These are phyloP conservation scores for Fusarium newnesense DNA, from an alignment of 2,329 filamentous ascomycete species.

Conservation along the genomic window DNA sequence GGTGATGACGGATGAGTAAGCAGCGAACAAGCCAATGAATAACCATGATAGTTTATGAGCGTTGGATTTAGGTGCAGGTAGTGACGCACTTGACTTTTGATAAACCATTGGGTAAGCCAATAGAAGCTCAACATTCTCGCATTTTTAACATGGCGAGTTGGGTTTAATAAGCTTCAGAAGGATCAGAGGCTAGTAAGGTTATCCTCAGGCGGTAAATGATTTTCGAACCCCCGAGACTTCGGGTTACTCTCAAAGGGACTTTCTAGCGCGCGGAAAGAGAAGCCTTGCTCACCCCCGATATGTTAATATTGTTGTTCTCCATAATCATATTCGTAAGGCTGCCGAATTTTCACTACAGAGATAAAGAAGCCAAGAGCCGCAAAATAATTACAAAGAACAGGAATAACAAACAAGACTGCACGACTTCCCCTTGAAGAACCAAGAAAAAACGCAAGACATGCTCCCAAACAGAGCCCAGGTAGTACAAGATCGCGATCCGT, in stretches of 20 bases:
- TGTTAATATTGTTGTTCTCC: fast-evolving
- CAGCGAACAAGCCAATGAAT: neutral
- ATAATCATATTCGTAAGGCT: neutral
- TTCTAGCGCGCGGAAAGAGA: neutral
- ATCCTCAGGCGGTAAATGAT: neutral
- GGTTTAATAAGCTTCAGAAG: neutral
- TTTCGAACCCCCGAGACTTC: fast-evolving
- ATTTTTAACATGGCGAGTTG: neutral
- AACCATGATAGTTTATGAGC: fast-evolving
- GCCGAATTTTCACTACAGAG: neutral
- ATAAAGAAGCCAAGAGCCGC: neutral
- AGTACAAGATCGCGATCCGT: neutral
- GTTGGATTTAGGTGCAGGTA: neutral
- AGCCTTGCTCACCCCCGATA: fast-evolving
- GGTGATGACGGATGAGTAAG: constrained; percentile 3
- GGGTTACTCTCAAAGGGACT: too few relatives aligned
- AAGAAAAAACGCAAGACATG: fast-evolving
- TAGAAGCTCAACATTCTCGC: neutral
- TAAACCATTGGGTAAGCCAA: neutral
- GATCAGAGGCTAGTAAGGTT: neutral
- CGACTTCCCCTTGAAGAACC: neutral
- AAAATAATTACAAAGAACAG: neutral
- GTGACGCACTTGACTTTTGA: constrained; percentile 9
- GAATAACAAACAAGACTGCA: neutral
- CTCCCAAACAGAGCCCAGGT: neutral